Percentiles rank a stretch among this genome's conserved stretches.
Conservation (phyloP, 805 yeast species). For the Zygotorulaspora sp. region DNA sequence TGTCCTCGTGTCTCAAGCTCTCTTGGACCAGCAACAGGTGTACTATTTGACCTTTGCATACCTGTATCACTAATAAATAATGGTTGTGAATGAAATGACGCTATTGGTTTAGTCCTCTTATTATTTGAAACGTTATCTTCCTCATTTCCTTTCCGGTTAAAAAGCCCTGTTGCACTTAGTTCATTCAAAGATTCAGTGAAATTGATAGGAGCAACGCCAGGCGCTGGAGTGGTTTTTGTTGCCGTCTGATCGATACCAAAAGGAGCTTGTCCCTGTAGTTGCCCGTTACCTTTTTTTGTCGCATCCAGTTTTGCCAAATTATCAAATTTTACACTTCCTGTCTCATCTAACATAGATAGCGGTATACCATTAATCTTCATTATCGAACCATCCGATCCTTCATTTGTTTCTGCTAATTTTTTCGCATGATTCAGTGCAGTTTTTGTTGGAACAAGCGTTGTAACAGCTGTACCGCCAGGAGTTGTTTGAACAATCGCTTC, state of each 20-base stretch:
- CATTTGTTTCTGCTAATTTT: slow-evolving; percentile 24
- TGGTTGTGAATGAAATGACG: neutral
- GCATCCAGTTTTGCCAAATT: neutral
- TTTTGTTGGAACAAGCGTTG: slow-evolving; percentile 84
- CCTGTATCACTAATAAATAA: slow-evolving; percentile 5
- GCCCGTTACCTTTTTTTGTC: neutral
- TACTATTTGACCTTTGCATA: slow-evolving; percentile 14
- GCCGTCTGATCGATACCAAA: slow-evolving; percentile 1
- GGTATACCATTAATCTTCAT: slow-evolving; percentile 67
- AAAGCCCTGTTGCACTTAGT: slow-evolving; percentile 2
- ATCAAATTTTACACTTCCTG: slow-evolving; percentile 53
- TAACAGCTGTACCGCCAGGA: slow-evolving; percentile 87
- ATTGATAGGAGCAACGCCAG: neutral
- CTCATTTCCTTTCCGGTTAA: slow-evolving; percentile 3
- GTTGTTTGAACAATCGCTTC: slow-evolving; percentile 80
- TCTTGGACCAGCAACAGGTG: slow-evolving; percentile 7
- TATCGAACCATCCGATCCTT: slow-evolving; percentile 29
- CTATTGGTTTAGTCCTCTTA: neutral
- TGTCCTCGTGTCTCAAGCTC: neutral
- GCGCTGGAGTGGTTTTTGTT: slow-evolving; percentile 1
- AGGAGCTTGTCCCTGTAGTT: neutral
- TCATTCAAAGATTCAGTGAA: slow-evolving; percentile 5
- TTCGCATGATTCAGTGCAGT: slow-evolving; percentile 51
- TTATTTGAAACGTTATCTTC: slow-evolving; percentile 2
- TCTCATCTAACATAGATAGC: slow-evolving; percentile 67